These are phyloP conservation scores for Myxozyma udenii DNA, from an alignment of 805 yeast species.

Conservation along the genomic window DNA sequence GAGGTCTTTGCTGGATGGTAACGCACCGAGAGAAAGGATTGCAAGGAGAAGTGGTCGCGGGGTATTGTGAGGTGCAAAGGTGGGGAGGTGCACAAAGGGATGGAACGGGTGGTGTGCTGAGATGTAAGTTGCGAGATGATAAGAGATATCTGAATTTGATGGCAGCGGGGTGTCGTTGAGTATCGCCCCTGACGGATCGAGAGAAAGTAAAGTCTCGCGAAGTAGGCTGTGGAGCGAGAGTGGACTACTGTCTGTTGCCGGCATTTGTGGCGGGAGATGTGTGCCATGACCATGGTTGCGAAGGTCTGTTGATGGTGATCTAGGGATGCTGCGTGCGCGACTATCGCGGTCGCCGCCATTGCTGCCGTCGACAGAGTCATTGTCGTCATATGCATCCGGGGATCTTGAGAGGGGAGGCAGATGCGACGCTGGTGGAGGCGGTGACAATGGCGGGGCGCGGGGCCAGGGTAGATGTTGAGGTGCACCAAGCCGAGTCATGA, in stretches of 20 bases:
- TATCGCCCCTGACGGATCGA: constrained; percentile 22
- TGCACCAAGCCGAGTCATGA: constrained; percentile 19
- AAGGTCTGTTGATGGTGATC: too few relatives aligned
- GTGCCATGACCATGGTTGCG: too few relatives aligned
- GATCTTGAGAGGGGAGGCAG: not conserved
- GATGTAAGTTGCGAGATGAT: constrained; percentile 37
- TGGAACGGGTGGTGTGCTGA: constrained; percentile 37
- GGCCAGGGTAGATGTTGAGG: constrained; percentile 2
- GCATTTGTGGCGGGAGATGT: constrained; percentile 7
- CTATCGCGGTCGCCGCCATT: not conserved
- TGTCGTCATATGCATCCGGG: not conserved
- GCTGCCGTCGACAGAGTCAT: not conserved
- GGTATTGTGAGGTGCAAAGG: constrained; percentile 35
- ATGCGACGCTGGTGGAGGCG: not conserved
- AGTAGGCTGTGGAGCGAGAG: constrained; percentile 19
- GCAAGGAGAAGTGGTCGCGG: constrained; percentile 38
- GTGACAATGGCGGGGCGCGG: not conserved
- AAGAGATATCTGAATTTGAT: constrained; percentile 32
- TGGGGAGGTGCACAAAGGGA: constrained; percentile 38
- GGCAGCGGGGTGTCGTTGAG: constrained; percentile 23
- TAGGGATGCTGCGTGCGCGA: not conserved
- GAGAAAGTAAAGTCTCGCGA: constrained; percentile 22
- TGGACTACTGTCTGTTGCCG: constrained; percentile 2
- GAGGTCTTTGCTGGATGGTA: constrained; percentile 32
- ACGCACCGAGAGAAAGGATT: constrained; percentile 39